Conservation (phyloP, 2,329 filamentous ascomycete genomes). For the Scedosporium apiospermum region DNA sequence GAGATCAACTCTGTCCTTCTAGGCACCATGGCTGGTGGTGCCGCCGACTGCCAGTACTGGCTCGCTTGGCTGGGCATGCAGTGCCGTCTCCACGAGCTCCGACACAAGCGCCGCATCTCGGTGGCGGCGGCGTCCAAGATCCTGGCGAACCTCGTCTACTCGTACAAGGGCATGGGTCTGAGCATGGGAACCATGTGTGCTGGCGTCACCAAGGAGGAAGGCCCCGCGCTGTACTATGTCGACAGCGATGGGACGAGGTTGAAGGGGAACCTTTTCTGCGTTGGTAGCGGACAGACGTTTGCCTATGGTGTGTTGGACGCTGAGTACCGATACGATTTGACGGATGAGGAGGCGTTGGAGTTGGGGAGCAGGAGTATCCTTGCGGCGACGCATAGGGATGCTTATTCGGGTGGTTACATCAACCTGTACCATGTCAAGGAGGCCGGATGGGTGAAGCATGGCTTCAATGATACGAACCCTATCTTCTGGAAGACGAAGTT, state of each 20-base stretch:
- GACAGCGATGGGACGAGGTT: conserved; percentile 93
- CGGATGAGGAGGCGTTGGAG: conserved; percentile 79
- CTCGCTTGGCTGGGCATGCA: conserved; percentile 98
- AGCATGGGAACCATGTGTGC: conserved; percentile 99
- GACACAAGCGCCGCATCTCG: conserved; percentile 97
- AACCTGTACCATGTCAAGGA: conserved; percentile 99
- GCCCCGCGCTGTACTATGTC: conserved; percentile 97
- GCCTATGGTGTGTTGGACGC: conserved; percentile 97
- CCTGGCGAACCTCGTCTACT: conserved; percentile 94
- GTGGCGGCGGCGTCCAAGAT: conserved; percentile 97
- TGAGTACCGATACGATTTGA: conserved; percentile 85
- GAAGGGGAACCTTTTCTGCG: conserved; percentile 92
- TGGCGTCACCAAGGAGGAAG: conserved; percentile 89
- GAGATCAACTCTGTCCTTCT: conserved; percentile 92
- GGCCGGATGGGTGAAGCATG: conserved; percentile 97
- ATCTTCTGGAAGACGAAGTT: conserved; percentile 99
- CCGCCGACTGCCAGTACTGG: conserved; percentile 99
- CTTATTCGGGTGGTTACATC: conserved; percentile 97
- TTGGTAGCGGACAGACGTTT: conserved; percentile 96
- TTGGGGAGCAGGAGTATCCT: conserved; percentile 87
- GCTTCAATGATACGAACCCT: conserved; percentile 95
- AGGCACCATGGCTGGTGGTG: conserved; percentile 96
- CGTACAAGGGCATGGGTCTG: conserved; percentile 97
- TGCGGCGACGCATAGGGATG: conserved; percentile 91
- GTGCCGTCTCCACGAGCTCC: conserved; percentile 97